Percentiles rank a stretch among this genome's conserved stretches.
phyloP scores from a whole-genome alignment of 768 basidiomycete species.

The Cystofilobasidium capitatum region DNA sequence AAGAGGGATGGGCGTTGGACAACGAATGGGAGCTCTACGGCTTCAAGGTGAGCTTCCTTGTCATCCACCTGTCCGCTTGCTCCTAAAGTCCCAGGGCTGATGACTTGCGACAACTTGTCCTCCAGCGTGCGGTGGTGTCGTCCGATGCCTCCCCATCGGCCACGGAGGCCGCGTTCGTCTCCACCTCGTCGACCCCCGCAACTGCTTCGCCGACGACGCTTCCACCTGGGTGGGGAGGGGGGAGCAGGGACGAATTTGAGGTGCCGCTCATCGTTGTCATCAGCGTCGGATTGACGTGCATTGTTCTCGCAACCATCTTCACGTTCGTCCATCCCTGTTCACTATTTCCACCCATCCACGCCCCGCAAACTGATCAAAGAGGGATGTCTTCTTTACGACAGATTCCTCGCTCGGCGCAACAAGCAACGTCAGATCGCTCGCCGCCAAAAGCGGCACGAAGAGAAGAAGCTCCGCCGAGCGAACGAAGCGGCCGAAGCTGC shows the following conservation, averaged over 20 bases:
- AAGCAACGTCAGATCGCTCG: not conserved
- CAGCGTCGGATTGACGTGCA: slow-evolving; percentile 5
- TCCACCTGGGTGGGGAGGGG: slow-evolving; percentile 2
- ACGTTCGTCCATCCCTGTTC: not conserved
- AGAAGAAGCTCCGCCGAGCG: slow-evolving; percentile 6
- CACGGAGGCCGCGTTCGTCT: not conserved
- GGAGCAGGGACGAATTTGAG: slow-evolving; percentile 5
- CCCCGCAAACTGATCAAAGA: not conserved
- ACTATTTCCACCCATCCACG: not conserved
- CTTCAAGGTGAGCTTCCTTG: not conserved
- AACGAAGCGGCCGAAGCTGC: not conserved
- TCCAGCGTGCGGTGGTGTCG: not conserved
- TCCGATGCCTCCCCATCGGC: not conserved
- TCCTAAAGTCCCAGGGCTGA: no score
- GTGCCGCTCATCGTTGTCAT: slow-evolving; percentile 13
- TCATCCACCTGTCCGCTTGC: no score
- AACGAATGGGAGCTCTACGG: slow-evolving; percentile 3
- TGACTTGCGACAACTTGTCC: no score
- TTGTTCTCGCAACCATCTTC: slow-evolving; percentile 11
- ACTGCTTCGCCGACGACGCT: not conserved
- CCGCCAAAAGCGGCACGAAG: not conserved
- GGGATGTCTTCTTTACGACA: not conserved
- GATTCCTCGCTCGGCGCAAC: not conserved
- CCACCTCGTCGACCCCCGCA: not conserved
- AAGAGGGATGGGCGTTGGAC: not conserved